A percentile compares a stretch with the other conserved stretches of the same genome.
Evolutionary conservation across 1,284 basidiomycete species (phyloP).

Genomic region (Boletellus deceptivus): DNA sequence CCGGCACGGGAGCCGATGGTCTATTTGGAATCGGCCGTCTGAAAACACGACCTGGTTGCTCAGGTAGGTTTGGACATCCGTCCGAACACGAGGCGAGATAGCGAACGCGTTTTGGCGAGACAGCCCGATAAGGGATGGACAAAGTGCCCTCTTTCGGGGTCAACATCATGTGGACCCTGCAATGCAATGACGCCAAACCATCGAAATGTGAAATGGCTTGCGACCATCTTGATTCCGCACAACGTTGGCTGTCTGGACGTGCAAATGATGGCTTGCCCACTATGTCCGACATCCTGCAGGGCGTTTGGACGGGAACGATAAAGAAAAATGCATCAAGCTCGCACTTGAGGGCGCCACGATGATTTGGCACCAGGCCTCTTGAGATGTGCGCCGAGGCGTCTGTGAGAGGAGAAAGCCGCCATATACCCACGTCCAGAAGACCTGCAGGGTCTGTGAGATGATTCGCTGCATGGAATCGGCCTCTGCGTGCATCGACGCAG

Average conservation of each 20-base stretch:
- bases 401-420: background rate
- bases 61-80: constrained; percentile 5
- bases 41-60: background rate
- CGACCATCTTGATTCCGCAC: background rate
- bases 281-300: background rate
- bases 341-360: background rate
- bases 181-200: background rate
- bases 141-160: background rate
- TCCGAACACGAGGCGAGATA: constrained; percentile 13
- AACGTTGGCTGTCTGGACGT: background rate
- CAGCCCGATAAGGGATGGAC: background rate
- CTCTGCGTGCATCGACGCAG: no score
- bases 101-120: constrained; percentile 4
- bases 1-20: constrained; percentile 1
- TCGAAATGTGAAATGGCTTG: background rate
- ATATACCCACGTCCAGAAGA: constrained; percentile 6
- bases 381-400: no score
- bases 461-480: constrained; percentile 11
- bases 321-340: no score
- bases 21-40: background rate
- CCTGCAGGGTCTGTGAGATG: background rate
- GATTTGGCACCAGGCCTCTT: no score
- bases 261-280: no score
- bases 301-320: background rate
- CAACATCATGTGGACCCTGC: background rate